A percentile compares a stretch with the other conserved stretches of the same genome.
phyloP scores from a whole-genome alignment of 2,329 filamentous ascomycete genomes.

The Huntiella savannae region DNA sequence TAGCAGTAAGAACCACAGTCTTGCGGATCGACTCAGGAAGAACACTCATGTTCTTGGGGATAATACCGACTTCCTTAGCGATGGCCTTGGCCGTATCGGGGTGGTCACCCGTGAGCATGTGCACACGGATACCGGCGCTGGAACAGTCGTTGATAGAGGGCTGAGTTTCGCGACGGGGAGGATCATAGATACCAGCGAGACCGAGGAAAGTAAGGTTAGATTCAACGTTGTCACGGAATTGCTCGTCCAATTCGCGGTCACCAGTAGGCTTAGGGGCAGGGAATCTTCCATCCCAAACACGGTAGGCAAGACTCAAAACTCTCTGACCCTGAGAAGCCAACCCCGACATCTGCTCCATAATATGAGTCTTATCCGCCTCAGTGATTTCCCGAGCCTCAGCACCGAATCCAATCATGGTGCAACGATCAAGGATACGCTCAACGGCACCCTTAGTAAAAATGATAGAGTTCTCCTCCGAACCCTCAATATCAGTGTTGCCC shows the following conservation, averaged over 20 bases:
- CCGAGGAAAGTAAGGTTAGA: slow-evolving; percentile 53
- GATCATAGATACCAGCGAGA: slow-evolving; percentile 74
- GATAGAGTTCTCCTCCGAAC: slow-evolving; percentile 23
- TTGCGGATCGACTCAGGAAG: slow-evolving; percentile 44
- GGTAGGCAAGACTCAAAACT: slow-evolving; percentile 52
- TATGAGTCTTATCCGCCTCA: slow-evolving; percentile 28
- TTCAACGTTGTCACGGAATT: slow-evolving; percentile 44
- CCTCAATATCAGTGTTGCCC: slow-evolving; percentile 20
- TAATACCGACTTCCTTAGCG: slow-evolving; percentile 59
- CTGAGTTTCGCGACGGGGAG: slow-evolving; percentile 63
- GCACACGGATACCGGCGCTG: slow-evolving; percentile 55
- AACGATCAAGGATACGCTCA: slow-evolving; percentile 40
- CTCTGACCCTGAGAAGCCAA: slow-evolving; percentile 51
- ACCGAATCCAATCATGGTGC: slow-evolving; percentile 27
- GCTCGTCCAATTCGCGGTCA: slow-evolving; percentile 18
- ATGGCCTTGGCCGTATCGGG: slow-evolving; percentile 62
- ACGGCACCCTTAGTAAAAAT: slow-evolving; percentile 45
- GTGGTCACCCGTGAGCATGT: slow-evolving; percentile 75
- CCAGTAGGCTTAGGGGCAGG: slow-evolving; percentile 18
- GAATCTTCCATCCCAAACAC: slow-evolving; percentile 34
- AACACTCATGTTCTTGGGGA: slow-evolving; percentile 41
- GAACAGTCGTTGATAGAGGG: slow-evolving; percentile 51
- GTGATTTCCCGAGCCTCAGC: slow-evolving; percentile 27
- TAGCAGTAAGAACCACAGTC: slow-evolving; percentile 54
- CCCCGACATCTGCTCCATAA: slow-evolving; percentile 34